Conservation (phyloP, 2,329 filamentous ascomycete species). For the Xylariaceae sp. region DNA sequence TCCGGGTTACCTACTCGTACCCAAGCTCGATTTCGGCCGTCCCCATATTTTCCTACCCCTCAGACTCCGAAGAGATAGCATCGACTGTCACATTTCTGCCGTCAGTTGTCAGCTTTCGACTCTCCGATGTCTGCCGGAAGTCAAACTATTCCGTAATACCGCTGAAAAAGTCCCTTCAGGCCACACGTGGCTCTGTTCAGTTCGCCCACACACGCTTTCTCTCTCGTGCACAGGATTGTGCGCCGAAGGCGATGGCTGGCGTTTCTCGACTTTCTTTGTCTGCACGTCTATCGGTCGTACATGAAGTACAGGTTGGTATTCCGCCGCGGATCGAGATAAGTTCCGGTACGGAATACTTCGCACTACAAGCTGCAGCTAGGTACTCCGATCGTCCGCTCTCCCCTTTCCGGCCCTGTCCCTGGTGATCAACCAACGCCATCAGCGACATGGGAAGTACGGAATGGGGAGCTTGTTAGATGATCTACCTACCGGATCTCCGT, state of each 20-base stretch:
- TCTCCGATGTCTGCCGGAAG: background rate
- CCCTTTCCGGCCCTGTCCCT: background rate
- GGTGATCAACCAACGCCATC: background rate
- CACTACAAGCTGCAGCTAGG: background rate
- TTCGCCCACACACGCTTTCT: conserved; percentile 3
- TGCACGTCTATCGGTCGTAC: background rate
- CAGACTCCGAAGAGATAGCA: background rate
- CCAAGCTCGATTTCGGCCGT: background rate
- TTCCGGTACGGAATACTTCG: background rate
- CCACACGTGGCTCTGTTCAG: conserved; percentile 2
- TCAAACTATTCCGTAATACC: background rate
- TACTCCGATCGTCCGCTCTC: too few species aligned
- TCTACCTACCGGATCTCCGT: too few species aligned
- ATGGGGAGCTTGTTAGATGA: too few species aligned
- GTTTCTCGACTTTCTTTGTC: background rate
- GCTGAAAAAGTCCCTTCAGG: background rate
- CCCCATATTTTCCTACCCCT: background rate
- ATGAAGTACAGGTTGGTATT: background rate
- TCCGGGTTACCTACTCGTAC: background rate
- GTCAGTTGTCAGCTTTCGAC: background rate
- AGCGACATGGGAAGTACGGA: background rate
- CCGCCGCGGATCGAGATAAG: too few species aligned
- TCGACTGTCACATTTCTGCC: background rate
- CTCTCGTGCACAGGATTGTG: background rate
- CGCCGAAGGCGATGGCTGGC: background rate